Evolutionary conservation across 345 rosid genomes (phyloP), one percentile per base, ranked within the genome.

Genomic region (Kernera saxatilis): DNA sequence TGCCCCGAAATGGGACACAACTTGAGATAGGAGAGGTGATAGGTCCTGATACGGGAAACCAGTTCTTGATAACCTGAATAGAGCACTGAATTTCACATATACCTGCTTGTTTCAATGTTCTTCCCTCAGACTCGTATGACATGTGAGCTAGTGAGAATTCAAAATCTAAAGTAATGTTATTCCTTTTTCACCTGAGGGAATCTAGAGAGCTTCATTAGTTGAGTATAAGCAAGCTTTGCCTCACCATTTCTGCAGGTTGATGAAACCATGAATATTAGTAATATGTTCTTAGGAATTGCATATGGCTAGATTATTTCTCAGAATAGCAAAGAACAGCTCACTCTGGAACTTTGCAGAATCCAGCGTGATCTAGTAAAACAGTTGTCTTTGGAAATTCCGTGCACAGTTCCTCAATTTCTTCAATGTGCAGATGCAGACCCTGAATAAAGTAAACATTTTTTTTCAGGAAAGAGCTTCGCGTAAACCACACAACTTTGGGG

Each of bases 261-360:
- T 6, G 32, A 53, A 62, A 27, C 60, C 72, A 35, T 43, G 27
- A 60, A 27, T 66, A 33, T 67, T 21, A 52, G 63, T 41, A 21
- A 27, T 53, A 75, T 44, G n/a, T 52, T 75, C 21, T 22, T 15
- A n/a, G 27, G 25, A 10, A 43, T 23, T 39, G 18, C 59, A 74
- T 18, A 63, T 35, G 52, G 14, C 41, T 36, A 41, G 43, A 72
- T 45, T n/a, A 14, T 33, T 53, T 64, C 53, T 51, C 61, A 45
- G 35, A 11, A 70, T 6, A 27, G 46, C 55, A 57, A 62, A 35
- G 14, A 64, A 68, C 40, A 56, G 39, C 91, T 84, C 63, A 91
- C 91, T n/a, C 64, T 67, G 90, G 91, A 26, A 87, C 90, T 81
- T 79, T 91, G 91, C 97, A 91, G 80, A 93, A 93, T 80, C 88